These are phyloP conservation scores for Pseudogymnoascus sp. DNA, from an alignment of 2,329 filamentous ascomycete genomes.

Conservation along the genomic window DNA sequence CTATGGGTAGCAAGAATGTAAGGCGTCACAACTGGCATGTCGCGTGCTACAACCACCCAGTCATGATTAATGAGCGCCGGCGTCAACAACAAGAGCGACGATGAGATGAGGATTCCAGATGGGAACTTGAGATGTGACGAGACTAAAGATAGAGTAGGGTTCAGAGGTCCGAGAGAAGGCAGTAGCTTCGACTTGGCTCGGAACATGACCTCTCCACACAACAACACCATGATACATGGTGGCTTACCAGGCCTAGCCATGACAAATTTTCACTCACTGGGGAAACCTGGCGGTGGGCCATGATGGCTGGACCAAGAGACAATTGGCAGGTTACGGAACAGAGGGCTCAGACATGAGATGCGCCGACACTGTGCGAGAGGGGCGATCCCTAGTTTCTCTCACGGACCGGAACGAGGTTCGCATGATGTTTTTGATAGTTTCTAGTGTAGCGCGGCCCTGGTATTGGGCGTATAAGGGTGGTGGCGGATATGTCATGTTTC, in stretches of 20 bases:
- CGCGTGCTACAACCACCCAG: conserved; percentile 18
- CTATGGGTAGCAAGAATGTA: conserved; percentile 21
- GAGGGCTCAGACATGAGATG: conserved; percentile 6
- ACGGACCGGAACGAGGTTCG: background rate
- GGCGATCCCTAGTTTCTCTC: conserved; percentile 3
- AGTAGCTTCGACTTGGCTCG: background rate
- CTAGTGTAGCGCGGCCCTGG: background rate
- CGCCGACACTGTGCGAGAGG: background rate
- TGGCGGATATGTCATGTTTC: conserved; percentile 6
- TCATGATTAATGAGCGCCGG: conserved; percentile 18
- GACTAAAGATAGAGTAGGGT: background rate
- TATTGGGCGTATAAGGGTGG: background rate
- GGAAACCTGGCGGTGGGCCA: background rate
- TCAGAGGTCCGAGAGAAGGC: background rate
- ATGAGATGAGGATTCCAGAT: conserved; percentile 9
- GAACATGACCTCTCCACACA: conserved; percentile 5
- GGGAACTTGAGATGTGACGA: conserved; percentile 1
- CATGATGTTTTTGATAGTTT: background rate
- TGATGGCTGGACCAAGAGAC: background rate
- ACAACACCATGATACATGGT: conserved; percentile 2
- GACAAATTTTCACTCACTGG: background rate
- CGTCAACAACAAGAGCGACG: conserved; percentile 17
- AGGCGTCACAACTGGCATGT: conserved; percentile 16
- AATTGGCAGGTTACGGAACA: conserved; percentile 2
- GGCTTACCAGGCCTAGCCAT: conserved; percentile 5